Conservation (phyloP, 805 yeast species). For the Wickerhamomyces ciferrii region DNA sequence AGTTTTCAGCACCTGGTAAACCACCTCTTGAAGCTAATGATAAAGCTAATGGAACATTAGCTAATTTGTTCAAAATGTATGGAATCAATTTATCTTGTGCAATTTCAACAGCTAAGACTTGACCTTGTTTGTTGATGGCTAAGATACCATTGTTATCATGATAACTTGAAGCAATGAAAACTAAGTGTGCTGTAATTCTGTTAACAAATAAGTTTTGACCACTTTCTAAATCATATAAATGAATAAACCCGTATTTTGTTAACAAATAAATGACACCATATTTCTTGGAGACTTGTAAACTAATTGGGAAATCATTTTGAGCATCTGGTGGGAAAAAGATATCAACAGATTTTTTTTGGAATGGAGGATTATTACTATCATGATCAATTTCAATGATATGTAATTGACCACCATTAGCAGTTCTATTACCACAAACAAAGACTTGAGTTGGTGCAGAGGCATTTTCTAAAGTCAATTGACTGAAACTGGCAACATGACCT, state of each 20-base stretch:
- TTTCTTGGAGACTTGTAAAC: slow-evolving; percentile 77
- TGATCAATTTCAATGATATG: slow-evolving; percentile 97
- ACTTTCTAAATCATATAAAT: slow-evolving; percentile 88
- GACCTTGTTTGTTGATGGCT: slow-evolving; percentile 92
- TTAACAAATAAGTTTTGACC: slow-evolving; percentile 92
- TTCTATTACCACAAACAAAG: slow-evolving; percentile 89
- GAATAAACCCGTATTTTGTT: slow-evolving; percentile 96
- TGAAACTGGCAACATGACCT: slow-evolving; percentile 94
- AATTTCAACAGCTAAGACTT: slow-evolving; percentile 88
- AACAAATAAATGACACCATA: slow-evolving; percentile 85
- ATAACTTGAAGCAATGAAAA: slow-evolving; percentile 80
- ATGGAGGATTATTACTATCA: slow-evolving; percentile 78
- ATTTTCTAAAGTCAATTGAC: slow-evolving; percentile 68
- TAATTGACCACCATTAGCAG: slow-evolving; percentile 70
- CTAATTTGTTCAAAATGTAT: slow-evolving; percentile 78
- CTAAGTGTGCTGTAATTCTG: slow-evolving; percentile 93
- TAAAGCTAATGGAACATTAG: slow-evolving; percentile 83
- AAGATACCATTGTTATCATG: slow-evolving; percentile 76
- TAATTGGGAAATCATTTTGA: slow-evolving; percentile 91
- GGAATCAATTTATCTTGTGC: slow-evolving; percentile 83
- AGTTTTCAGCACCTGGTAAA: slow-evolving; percentile 92
- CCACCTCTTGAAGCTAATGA: slow-evolving; percentile 93
- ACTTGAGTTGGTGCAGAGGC: slow-evolving; percentile 70
- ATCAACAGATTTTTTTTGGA: slow-evolving; percentile 85
- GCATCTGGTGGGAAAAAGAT: slow-evolving; percentile 97